Evolutionary conservation across 2,329 filamentous ascomycete genomes (phyloP).

Genomic region (Neospermospora avenae): DNA sequence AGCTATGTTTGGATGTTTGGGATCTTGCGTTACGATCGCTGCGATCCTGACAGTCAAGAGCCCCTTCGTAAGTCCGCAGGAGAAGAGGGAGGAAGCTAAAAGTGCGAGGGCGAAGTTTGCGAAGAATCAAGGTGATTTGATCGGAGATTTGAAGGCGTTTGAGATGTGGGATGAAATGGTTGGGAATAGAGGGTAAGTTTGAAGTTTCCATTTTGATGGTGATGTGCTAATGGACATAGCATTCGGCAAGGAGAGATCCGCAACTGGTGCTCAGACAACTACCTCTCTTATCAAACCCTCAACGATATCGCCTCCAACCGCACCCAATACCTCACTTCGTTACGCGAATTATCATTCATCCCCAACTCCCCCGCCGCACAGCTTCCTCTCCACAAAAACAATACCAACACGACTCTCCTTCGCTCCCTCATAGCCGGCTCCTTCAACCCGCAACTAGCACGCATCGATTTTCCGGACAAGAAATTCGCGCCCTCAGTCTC

Average conservation of each 20-base stretch:
- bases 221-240: constrained; percentile 23
- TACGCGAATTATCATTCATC: constrained; percentile 83
- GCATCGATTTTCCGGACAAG: constrained; percentile 92
- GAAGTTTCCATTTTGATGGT: background rate
- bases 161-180: constrained; percentile 74
- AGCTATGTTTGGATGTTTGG: constrained; percentile 87
- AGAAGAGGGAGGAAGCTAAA: constrained; percentile 79
- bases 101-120: constrained; percentile 73
- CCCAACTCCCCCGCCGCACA: constrained; percentile 36
- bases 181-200: constrained; percentile 45
- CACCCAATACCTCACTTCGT: constrained; percentile 78
- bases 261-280: constrained; percentile 80
- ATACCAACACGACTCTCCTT: constrained; percentile 38
- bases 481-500: constrained; percentile 87
- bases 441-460: constrained; percentile 75
- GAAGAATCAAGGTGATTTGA: constrained; percentile 75
- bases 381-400: constrained; percentile 45
- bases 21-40: constrained; percentile 83
- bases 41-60: constrained; percentile 86
- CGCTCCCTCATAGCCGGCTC: constrained; percentile 43
- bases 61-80: constrained; percentile 80
- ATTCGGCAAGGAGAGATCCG: constrained; percentile 61
- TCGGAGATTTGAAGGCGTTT: constrained; percentile 83
- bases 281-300: constrained; percentile 78
- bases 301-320: constrained; percentile 85